Evolutionary conservation across 2,329 filamentous ascomycete species (phyloP).

Genomic region (Aureobasidium sp.): DNA sequence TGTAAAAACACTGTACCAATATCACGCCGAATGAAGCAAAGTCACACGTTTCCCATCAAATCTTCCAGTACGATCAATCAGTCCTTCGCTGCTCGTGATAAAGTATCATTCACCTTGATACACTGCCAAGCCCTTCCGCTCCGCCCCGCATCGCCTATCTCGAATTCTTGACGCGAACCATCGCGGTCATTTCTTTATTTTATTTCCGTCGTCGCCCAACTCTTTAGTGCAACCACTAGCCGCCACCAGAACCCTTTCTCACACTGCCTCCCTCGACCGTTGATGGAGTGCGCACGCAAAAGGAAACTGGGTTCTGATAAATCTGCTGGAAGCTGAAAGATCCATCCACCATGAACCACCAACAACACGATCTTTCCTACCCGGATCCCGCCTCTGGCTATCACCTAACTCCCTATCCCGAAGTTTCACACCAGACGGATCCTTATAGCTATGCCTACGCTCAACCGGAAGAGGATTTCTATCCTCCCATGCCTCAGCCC

Average conservation of each 20-base stretch:
- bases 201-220: not conserved
- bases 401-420: not conserved
- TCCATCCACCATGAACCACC: not conserved
- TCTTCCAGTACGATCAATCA: not conserved
- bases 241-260: not conserved
- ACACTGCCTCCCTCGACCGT: not conserved
- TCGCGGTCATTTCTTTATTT: not conserved
- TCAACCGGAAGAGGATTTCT: constrained; percentile 2
- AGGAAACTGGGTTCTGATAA: constrained; percentile 5
- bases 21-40: not conserved
- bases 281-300: constrained; percentile 8
- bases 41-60: not conserved
- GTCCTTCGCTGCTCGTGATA: not conserved
- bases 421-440: not conserved
- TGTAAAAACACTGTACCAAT: constrained; percentile 5
- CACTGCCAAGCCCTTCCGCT: not conserved
- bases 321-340: constrained; percentile 8
- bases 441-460: constrained; percentile 5
- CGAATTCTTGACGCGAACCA: not conserved
- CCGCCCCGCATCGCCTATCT: not conserved
- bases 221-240: not conserved
- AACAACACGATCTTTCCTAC: constrained; percentile 7
- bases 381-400: constrained; percentile 6
- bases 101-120: not conserved
- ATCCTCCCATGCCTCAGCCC: constrained; percentile 11